phyloP scores from a whole-genome alignment of 192 early-diverging fungal genomes.

The Entomortierella parvispora region DNA sequence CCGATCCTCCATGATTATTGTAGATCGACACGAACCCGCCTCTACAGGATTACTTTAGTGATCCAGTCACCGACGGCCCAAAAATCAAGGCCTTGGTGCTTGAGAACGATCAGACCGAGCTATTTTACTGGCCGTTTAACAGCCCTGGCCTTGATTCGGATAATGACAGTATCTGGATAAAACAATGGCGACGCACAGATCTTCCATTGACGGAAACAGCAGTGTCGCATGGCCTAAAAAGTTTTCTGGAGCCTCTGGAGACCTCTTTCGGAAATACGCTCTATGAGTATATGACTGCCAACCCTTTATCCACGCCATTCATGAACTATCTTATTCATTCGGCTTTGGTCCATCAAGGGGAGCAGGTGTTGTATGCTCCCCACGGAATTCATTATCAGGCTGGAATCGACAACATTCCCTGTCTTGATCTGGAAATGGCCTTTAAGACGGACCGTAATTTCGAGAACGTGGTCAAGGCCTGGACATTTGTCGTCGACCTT shows the following conservation, averaged over 20 bases:
- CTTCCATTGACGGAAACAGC: conserved; percentile 2
- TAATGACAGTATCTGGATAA: conserved; percentile 42
- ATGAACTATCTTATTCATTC: background rate
- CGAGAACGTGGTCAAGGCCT: conserved; percentile 28
- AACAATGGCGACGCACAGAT: conserved; percentile 26
- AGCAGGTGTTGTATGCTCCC: background rate
- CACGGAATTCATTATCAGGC: conserved; percentile 28
- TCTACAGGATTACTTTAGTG: background rate
- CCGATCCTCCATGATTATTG: background rate
- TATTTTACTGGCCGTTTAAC: conserved; percentile 50
- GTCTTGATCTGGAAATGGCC: conserved; percentile 32
- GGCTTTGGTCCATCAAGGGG: conserved; percentile 1
- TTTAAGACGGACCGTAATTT: conserved; percentile 36
- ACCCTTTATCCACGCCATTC: conserved; percentile 9
- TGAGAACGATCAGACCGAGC: conserved; percentile 22
- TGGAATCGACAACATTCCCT: conserved; percentile 27
- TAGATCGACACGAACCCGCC: conserved; percentile 25
- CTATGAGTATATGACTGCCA: background rate
- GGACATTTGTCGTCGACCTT: conserved; percentile 2
- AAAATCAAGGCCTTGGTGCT: conserved; percentile 23
- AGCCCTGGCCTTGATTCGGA: background rate
- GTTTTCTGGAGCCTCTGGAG: background rate
- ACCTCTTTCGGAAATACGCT: conserved; percentile 5
- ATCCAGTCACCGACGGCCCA: conserved; percentile 3
- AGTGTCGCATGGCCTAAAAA: too few species aligned